These are phyloP conservation scores for Floccularia luteovirens DNA, from an alignment of 768 basidiomycete species.

Conservation along the genomic window DNA sequence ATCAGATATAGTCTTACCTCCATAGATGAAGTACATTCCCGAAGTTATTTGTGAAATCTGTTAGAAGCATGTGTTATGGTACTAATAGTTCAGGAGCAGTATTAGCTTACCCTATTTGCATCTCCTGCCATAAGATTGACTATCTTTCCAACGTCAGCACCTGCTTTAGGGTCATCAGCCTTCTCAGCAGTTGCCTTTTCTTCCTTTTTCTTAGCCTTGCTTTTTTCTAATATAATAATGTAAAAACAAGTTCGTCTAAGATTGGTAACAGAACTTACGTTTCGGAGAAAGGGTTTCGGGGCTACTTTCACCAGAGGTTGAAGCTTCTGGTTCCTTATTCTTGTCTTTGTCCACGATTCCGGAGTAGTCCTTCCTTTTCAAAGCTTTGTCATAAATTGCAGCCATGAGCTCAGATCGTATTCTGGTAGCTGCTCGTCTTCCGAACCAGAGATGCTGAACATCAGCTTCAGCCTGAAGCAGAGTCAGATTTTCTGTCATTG, in stretches of 20 bases:
- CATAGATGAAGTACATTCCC: conserved; percentile 59
- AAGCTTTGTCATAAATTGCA: conserved; percentile 80
- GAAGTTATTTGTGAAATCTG: conserved; percentile 47
- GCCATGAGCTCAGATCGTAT: conserved; percentile 79
- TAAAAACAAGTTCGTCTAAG: too few species aligned
- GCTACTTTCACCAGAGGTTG: conserved; percentile 18
- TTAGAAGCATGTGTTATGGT: neutral
- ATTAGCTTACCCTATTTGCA: conserved; percentile 40
- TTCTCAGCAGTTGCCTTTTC: conserved; percentile 31
- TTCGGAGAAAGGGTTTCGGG: too few species aligned
- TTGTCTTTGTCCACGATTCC: conserved; percentile 56
- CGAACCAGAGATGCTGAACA: conserved; percentile 73
- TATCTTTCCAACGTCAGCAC: conserved; percentile 86
- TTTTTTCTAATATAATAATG: conserved; percentile 12
- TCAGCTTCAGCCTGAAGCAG: conserved; percentile 48
- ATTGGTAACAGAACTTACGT: too few species aligned
- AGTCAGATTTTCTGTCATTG: neutral
- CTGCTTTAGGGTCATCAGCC: conserved; percentile 55
- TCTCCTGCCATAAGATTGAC: conserved; percentile 86
- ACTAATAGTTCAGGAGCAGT: neutral
- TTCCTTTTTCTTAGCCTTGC: conserved; percentile 23
- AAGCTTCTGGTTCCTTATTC: conserved; percentile 19
- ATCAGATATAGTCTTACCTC: conserved; percentile 30
- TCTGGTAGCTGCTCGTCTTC: conserved; percentile 66
- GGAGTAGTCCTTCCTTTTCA: conserved; percentile 78